A percentile compares a stretch with the other conserved stretches of the same genome.
These are phyloP conservation scores for Casuarina equisetifolia DNA, from an alignment of 306 rosid genomes.

Conservation along the genomic window DNA sequence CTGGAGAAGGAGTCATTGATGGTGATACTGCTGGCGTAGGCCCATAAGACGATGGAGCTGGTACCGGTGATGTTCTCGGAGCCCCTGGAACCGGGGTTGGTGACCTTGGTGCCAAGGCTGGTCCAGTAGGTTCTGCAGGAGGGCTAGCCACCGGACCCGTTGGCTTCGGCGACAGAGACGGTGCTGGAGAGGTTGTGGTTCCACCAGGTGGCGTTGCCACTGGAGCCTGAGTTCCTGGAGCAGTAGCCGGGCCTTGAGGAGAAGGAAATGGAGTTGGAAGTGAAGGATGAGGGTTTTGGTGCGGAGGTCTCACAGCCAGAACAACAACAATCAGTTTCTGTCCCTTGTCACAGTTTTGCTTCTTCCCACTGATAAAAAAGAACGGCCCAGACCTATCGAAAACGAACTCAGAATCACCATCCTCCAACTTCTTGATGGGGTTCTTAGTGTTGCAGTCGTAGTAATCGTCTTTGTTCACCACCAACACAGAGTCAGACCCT, in stretches of 20 bases:
- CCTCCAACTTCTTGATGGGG: conserved; percentile 61
- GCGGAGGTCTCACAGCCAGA: conserved; percentile 39
- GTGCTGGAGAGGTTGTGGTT: background rate
- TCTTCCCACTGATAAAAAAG: conserved; percentile 66
- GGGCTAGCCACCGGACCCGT: conserved; percentile 7
- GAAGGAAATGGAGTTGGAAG: background rate
- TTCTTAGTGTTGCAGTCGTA: conserved; percentile 58
- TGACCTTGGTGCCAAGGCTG: conserved; percentile 12
- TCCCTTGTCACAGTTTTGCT: conserved; percentile 61
- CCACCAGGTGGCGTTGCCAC: background rate
- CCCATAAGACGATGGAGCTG: background rate
- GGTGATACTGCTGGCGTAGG: background rate
- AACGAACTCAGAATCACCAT: conserved; percentile 58
- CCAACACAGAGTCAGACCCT: conserved; percentile 68
- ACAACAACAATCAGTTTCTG: conserved; percentile 66
- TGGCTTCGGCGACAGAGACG: background rate
- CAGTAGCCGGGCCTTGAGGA: background rate
- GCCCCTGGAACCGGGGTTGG: conserved; percentile 8
- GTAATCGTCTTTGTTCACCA: conserved; percentile 66
- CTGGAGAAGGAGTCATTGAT: background rate
- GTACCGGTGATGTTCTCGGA: background rate
- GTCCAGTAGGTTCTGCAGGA: conserved; percentile 1
- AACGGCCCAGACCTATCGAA: conserved; percentile 67
- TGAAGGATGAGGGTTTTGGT: background rate
- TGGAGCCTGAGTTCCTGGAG: background rate